Percentiles rank a stretch among this genome's conserved stretches.
phyloP scores from a whole-genome alignment of 179 eudicot species.

The Beta lomatogona region DNA sequence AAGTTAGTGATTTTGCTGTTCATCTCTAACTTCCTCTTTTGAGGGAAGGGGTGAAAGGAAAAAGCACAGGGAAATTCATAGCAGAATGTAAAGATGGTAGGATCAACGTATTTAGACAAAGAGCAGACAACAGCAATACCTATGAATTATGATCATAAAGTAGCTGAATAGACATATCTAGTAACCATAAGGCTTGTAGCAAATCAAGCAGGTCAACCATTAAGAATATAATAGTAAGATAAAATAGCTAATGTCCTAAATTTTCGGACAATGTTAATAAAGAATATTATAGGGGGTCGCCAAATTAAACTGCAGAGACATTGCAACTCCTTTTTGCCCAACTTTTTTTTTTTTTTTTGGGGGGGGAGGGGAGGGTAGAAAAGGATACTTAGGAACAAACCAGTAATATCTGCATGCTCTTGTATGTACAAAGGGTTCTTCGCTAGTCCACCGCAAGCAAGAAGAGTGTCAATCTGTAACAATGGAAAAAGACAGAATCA shows the following conservation, averaged over 20 bases:
- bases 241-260: neutral
- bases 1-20: neutral
- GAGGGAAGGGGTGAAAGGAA: neutral
- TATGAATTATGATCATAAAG: neutral
- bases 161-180: neutral
- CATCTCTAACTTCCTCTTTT: neutral
- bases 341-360: too few relatives aligned
- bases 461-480: slow-evolving; percentile 82
- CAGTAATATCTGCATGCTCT: slow-evolving; percentile 98
- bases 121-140: neutral
- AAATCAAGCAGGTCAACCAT: neutral
- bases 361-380: neutral
- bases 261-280: too few relatives aligned
- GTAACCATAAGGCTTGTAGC: neutral
- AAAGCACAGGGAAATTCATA: neutral
- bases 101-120: neutral
- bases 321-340: neutral
- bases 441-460: slow-evolving; percentile 97
- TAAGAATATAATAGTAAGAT: too few relatives aligned
- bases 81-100: neutral
- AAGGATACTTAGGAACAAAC: slow-evolving; percentile 47
- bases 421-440: slow-evolving; percentile 87
- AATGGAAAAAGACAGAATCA: slow-evolving; percentile 6
- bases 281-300: neutral
- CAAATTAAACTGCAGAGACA: neutral